phyloP scores from a whole-genome alignment of 768 basidiomycete genomes.

The Agrocybe praecox region DNA sequence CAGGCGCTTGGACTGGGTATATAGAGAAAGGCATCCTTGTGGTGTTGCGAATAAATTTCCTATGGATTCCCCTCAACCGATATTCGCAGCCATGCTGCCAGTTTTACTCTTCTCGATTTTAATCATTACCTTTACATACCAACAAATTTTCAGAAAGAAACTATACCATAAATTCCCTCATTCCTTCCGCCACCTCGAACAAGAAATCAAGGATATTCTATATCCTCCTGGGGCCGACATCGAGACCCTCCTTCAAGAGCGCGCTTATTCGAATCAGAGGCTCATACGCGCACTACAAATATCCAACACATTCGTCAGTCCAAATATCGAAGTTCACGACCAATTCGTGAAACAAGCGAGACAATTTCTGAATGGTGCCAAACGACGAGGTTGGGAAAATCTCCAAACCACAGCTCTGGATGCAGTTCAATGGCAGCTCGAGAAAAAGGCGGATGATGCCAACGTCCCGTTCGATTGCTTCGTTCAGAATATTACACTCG shows the following conservation, averaged over 20 bases:
- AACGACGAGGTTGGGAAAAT: slow-evolving; percentile 32
- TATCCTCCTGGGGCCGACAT: slow-evolving; percentile 9
- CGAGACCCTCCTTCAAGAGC: slow-evolving; percentile 25
- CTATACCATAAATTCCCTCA: background rate
- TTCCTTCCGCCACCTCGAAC: background rate
- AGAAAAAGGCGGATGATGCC: background rate
- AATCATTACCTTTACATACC: background rate
- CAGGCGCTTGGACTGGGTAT: too few species aligned
- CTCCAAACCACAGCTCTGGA: slow-evolving; percentile 31
- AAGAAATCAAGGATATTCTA: slow-evolving; percentile 11
- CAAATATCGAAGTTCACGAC: slow-evolving; percentile 33
- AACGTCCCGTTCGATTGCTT: slow-evolving; percentile 35
- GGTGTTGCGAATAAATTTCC: too few species aligned
- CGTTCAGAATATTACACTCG: slow-evolving; percentile 39
- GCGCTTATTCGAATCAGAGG: slow-evolving; percentile 37
- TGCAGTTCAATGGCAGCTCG: slow-evolving; percentile 29
- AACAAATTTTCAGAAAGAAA: background rate
- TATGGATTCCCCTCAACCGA: too few species aligned
- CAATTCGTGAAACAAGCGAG: slow-evolving; percentile 31
- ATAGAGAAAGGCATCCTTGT: too few species aligned
- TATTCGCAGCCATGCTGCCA: background rate
- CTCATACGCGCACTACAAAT: slow-evolving; percentile 34
- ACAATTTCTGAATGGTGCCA: slow-evolving; percentile 26
- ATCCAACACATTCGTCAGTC: slow-evolving; percentile 57
- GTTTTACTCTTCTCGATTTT: background rate